Base-by-base conservation (phyloP, 75 land plant species). In the Isoetes taiwanensis region DNA sequence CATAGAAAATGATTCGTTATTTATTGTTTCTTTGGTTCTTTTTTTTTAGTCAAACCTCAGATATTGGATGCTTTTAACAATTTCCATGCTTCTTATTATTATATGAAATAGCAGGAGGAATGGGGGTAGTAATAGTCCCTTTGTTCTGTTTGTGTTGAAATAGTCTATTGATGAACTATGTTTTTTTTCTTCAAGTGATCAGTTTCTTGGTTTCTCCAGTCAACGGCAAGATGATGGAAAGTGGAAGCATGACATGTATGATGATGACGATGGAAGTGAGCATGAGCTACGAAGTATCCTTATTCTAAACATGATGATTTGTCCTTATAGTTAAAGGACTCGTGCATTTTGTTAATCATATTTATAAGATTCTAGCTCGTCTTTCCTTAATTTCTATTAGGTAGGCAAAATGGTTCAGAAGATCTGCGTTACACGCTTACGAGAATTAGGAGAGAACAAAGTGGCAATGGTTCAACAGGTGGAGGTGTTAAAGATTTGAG, bases 361-460 rank as follows among this genome's bases (percentile, higher is more conserved):
- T 37, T 37, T 9, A 14, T 37, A 37, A 9, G 9, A 37, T 9
- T 37, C 9, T 37, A 37, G 9, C 14, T 37, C 39, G 9, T 14
- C 9, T 9, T 37, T 37, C 14, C 12, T 37, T 9, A 37, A n/a
- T n/a, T n/a, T n/a, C n/a, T n/a, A n/a, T n/a, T 32, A 43, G 54
- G 26, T 52, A 66, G 66, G 9, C 72, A 55, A 54, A 21, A 19
- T 12, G 66, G 66, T 20, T 21, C 34, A 9, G 70, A 64, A 40
- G 96, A 90, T 78, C 81, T 90, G 54, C 80, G 96, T 21, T 43
- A 68, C 43, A 85, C 79, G 63, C 73, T 90, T 26, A 46, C 50
- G 16, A 46, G 50, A 16, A 75, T 77, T 58, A 64, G 59, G 61
- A 79, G 69, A 54, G 52, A 48, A 28, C 32, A 54, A 2, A 52